phyloP scores from a whole-genome alignment of 768 basidiomycete genomes.

The Pleurotus djamor region DNA sequence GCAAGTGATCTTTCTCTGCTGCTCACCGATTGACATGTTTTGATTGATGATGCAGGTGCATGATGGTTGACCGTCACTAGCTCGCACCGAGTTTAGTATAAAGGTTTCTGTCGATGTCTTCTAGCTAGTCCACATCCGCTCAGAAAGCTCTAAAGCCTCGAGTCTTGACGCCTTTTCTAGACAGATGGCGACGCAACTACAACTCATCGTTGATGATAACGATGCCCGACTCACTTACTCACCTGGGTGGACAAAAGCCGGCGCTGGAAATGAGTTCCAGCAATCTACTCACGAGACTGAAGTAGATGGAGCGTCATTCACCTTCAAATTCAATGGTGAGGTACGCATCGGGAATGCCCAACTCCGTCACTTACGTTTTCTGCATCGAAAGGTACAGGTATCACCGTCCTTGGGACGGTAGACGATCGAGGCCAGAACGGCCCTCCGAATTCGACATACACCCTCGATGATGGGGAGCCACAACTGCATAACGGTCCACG shows the following conservation, averaged over 20 bases:
- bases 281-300: not conserved
- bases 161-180: no score
- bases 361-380: not conserved
- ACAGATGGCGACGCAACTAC: no score
- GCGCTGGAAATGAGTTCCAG: not conserved
- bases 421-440: not conserved
- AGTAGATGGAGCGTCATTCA: not conserved
- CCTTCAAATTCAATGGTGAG: not conserved
- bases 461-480: not conserved
- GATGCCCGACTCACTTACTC: not conserved
- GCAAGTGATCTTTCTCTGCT: no score
- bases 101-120: no score
- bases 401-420: not conserved
- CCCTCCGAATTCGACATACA: not conserved
- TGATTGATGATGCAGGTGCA: no score
- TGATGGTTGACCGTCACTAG: no score
- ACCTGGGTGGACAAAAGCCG: not conserved
- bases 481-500: not conserved
- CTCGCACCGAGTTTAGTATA: no score
- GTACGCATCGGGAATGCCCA: not conserved
- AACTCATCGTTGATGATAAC: not conserved
- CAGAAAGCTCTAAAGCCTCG: no score
- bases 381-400: not conserved
- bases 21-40: no score
- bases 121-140: no score